These are phyloP conservation scores for sweet orange (Citrus sinensis) DNA, from an alignment of 345 rosid genomes.

Conservation along the genomic window DVS_A1.0 CM039168.1:6697501-6698000, in stretches of 20 bases:
- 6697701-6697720: not conserved
- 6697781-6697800: not conserved
- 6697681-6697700: not conserved
- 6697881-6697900: not conserved
- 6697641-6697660: not conserved
- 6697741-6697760: not conserved
- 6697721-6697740: not conserved
- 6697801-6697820: not conserved
- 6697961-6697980: not conserved
- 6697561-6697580: not conserved
- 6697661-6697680: not conserved
- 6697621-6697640: not conserved
- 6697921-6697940: slow-evolving; percentile 21
- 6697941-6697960: not conserved
- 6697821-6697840: not conserved
- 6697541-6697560: not conserved
- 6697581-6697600: not conserved
- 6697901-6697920: not conserved
- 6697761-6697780: not conserved
- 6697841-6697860: slow-evolving; percentile 11
- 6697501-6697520: not conserved
- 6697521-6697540: too few relatives aligned
- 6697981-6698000: too few relatives aligned
- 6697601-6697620: not conserved
- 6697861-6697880: not conserved